Evolutionary conservation across 768 basidiomycete genomes (phyloP).

Genomic region (Lactifluus subvellereus): DNA sequence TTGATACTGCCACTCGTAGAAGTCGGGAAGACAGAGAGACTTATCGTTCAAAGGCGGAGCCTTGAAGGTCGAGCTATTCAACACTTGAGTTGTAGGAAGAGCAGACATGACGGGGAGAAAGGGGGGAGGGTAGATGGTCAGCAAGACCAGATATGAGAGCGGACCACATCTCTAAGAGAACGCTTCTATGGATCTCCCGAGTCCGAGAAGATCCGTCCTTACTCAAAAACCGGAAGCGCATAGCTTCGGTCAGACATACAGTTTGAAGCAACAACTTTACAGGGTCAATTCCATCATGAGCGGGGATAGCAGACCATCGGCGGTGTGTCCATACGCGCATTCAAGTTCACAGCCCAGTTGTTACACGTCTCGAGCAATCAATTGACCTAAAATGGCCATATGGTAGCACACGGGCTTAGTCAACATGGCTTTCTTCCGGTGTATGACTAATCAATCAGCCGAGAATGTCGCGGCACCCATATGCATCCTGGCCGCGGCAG

Average conservation of each 20-base stretch:
- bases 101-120: conserved; percentile 9
- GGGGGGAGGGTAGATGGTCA: neutral
- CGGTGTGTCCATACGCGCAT: too few relatives aligned
- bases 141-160: neutral
- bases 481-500: too few relatives aligned
- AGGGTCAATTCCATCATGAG: neutral
- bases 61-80: conserved; percentile 23
- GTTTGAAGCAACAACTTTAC: too few relatives aligned
- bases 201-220: neutral
- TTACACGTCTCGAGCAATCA: too few relatives aligned
- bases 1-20: conserved; percentile 29
- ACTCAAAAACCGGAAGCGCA: conserved; percentile 9
- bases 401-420: too few relatives aligned
- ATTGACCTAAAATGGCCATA: too few relatives aligned
- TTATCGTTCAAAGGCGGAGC: conserved; percentile 26
- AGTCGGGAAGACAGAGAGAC: conserved; percentile 25
- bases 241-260: neutral
- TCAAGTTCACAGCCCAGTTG: too few relatives aligned
- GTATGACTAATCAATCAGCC: too few relatives aligned
- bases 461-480: too few relatives aligned
- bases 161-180: neutral
- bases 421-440: too few relatives aligned
- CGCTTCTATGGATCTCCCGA: neutral
- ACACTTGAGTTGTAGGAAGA: conserved; percentile 24
- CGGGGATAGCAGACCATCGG: too few relatives aligned